phyloP scores from a whole-genome alignment of 257 asterid genomes.

The Solanum commersonii region DNA sequence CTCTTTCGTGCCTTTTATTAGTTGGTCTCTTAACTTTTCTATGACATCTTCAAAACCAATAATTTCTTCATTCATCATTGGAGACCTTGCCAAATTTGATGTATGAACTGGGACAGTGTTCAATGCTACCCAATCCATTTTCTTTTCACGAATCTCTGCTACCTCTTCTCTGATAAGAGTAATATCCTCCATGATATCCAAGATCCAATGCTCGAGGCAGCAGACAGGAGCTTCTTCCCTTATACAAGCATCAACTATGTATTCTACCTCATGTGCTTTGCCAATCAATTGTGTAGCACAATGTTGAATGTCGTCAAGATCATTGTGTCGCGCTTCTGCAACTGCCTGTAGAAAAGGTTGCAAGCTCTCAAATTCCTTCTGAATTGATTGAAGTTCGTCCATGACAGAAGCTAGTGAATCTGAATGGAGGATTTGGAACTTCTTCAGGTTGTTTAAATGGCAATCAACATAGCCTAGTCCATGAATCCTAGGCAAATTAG shows the following conservation, averaged over 20 bases:
- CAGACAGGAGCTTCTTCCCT: background rate
- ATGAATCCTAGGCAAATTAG: background rate
- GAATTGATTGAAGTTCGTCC: background rate
- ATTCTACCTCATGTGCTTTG: slow-evolving; percentile 14
- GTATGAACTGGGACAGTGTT: background rate
- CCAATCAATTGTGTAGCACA: background rate
- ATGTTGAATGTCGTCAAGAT: background rate
- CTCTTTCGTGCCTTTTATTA: background rate
- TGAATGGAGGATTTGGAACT: background rate
- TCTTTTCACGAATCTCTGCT: background rate
- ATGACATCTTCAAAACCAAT: background rate
- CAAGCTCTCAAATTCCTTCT: background rate
- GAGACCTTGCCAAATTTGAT: background rate
- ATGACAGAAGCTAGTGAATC: background rate
- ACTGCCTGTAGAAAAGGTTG: background rate
- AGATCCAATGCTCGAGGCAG: slow-evolving; percentile 3
- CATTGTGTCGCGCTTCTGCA: background rate
- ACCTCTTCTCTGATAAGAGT: background rate
- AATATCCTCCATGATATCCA: background rate
- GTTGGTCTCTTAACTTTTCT: background rate
- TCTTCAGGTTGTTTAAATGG: background rate
- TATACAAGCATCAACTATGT: slow-evolving; percentile 2
- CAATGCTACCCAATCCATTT: background rate
- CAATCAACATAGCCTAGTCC: background rate
- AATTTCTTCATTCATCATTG: background rate